Evolutionary conservation across 2,329 filamentous ascomycete genomes (phyloP), one percentile per base, ranked within the genome.

Genomic region (Aspergillus pseudoviridinutans): DNA sequence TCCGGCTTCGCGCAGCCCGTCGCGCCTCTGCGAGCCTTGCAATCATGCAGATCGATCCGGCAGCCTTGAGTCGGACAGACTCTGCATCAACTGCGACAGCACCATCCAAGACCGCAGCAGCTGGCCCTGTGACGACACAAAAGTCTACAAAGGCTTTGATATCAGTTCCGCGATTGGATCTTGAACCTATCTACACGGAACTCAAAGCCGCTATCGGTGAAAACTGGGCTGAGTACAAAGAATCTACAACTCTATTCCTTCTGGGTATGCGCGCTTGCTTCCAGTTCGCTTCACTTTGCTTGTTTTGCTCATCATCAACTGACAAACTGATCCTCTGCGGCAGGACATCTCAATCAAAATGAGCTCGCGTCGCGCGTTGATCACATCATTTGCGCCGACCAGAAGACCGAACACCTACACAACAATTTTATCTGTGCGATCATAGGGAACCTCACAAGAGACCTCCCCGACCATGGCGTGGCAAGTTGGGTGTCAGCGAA

Each of bases 401-500:
- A 81, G 6, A 78, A 79, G 58, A 79, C 75, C 27, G 80, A 82
- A 67, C 82, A 84, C 63, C 78, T 86, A 7, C 85, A 88, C 71
- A 88, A 88, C 65, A 81, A 83, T 50, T 79, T 87, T 46, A 70
- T 87, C 58, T 78, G 80, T 64, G 82, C 82, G 24, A 79, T 88
- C 51, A 82, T 83, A 61, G 81, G 79, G 24, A 88, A 88, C 64
- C 76, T 81, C 24, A 77, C 76, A 58, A 80, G 84, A 66, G 85
- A 88, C 66, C 75, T 82, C 32, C 85, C 85, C 1, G 83, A 85
- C 54, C 80, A 84, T 57, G 84, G 84, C 47, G 82, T 87, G 58
- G 85, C 85, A 59, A 81, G 79, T 64, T 88, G 84, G 83, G 85
- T 88, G 50, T 82, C 82, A 42, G 84, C 84, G 35, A 85, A 84